A percentile compares a stretch with the other conserved stretches of the same genome.
These are phyloP conservation scores for Rhynchospora tenuis DNA, from an alignment of 176 grass and related monocot species.

Conservation along the genomic window DNA sequence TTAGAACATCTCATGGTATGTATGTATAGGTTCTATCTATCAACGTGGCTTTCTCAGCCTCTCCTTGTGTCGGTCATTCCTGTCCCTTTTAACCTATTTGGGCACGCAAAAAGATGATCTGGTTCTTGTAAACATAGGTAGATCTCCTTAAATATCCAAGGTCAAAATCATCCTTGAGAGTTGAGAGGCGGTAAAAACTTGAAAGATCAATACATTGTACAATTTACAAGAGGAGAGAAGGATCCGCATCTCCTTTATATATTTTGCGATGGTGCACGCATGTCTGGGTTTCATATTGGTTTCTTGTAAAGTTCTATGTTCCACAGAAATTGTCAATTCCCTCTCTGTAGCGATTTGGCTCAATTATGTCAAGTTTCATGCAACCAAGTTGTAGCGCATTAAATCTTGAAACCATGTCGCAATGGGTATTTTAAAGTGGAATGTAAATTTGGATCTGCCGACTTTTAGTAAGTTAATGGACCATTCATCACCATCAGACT, in stretches of 20 bases:
- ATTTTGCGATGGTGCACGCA: background rate
- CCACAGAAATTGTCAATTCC: background rate
- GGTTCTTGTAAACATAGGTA: slow-evolving; percentile 16
- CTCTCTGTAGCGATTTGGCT: slow-evolving; percentile 1
- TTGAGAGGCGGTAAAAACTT: slow-evolving; percentile 2
- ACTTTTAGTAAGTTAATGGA: too few relatives aligned
- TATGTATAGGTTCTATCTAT: slow-evolving; percentile 43
- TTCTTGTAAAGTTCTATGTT: background rate
- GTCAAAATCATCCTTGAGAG: background rate
- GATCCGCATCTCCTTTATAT: background rate
- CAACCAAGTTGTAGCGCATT: background rate
- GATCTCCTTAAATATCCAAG: background rate
- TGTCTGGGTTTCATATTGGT: background rate
- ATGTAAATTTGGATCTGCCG: background rate
- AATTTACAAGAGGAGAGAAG: background rate
- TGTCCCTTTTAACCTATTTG: slow-evolving; percentile 23
- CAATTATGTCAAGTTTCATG: background rate
- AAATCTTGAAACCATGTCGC: too few relatives aligned
- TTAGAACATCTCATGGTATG: slow-evolving; percentile 54
- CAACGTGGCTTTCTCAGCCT: slow-evolving; percentile 34
- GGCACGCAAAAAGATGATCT: slow-evolving; percentile 58
- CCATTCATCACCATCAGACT: too few relatives aligned
- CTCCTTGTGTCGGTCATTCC: slow-evolving; percentile 48
- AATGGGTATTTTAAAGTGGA: background rate
- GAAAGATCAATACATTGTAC: slow-evolving; percentile 11